A percentile compares a stretch with the other conserved stretches of the same genome.
phyloP scores from a whole-genome alignment of 305 asterid species.

The Fraxinus sp. region DNA sequence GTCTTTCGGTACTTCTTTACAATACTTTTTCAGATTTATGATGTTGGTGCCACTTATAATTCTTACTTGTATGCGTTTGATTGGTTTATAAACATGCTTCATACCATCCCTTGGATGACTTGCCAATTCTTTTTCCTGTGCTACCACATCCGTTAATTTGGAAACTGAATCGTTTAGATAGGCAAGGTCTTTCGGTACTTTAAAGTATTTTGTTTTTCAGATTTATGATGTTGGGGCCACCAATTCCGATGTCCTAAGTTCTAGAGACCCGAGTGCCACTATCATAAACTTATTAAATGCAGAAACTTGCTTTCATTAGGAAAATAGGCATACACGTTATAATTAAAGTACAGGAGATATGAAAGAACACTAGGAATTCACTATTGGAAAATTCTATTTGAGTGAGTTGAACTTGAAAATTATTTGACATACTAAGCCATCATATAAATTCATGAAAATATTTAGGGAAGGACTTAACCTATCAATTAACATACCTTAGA shows the following conservation, averaged over 20 bases:
- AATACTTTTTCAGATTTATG: constrained; percentile 17
- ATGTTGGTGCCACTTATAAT: neutral
- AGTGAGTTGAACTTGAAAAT: neutral
- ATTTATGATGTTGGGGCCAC: constrained; percentile 11
- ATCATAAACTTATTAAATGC: neutral
- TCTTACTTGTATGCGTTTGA: neutral
- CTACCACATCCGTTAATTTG: neutral
- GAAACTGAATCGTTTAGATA: constrained; percentile 48
- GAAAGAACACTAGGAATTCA: neutral
- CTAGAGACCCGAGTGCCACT: neutral
- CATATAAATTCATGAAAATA: neutral
- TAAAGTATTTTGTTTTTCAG: constrained; percentile 6
- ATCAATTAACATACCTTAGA: neutral
- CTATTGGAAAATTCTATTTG: neutral
- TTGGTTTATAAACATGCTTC: neutral
- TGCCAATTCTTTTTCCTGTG: neutral
- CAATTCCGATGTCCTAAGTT: neutral
- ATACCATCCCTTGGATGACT: neutral
- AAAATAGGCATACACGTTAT: neutral
- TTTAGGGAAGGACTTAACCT: neutral
- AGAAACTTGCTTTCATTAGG: neutral
- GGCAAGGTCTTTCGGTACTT: constrained; percentile 41
- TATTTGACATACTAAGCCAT: neutral
- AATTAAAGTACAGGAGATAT: too few relatives aligned
- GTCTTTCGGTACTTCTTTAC: constrained; percentile 19